Conservation (phyloP, 441 rosid species). For the Aquilaria agallochum region DNA sequence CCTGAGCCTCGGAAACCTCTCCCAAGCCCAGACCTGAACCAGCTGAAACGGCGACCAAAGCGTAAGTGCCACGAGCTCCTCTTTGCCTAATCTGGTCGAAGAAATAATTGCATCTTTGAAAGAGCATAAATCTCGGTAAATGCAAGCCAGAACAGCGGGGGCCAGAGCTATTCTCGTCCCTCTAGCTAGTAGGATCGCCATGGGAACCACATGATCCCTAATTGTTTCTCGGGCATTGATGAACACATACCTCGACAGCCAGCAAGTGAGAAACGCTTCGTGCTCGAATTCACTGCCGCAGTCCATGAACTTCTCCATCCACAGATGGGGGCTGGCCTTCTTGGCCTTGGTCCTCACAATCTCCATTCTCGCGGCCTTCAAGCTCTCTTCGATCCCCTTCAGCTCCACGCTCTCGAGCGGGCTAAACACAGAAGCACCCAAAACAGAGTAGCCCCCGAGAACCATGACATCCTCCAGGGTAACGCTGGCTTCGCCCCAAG, state of each 20-base stretch:
- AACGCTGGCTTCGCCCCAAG: conserved; percentile 20
- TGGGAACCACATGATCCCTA: neutral
- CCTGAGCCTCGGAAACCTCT: conserved; percentile 12
- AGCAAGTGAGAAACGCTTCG: conserved; percentile 19
- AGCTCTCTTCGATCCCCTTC: neutral
- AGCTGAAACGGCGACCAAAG: conserved; percentile 13
- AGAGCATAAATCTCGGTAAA: conserved; percentile 17
- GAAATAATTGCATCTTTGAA: conserved; percentile 3
- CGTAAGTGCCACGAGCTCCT: neutral
- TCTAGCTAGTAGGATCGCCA: conserved; percentile 14
- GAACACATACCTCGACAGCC: conserved; percentile 21
- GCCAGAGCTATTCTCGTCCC: conserved; percentile 19
- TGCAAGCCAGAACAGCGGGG: conserved; percentile 19
- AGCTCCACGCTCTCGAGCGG: neutral
- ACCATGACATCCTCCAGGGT: conserved; percentile 20
- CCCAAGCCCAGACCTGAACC: conserved; percentile 27
- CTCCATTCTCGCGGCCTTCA: conserved; percentile 8
- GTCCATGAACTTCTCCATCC: conserved; percentile 16
- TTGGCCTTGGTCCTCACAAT: neutral
- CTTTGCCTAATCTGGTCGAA: neutral
- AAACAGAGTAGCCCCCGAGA: conserved; percentile 17
- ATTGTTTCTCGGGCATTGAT: neutral
- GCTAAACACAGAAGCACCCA: conserved; percentile 9
- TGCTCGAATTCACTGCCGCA: conserved; percentile 11
- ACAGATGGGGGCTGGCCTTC: neutral